phyloP scores from a whole-genome alignment of 306 rosid genomes.

The Fagus sylvatica region DNA sequence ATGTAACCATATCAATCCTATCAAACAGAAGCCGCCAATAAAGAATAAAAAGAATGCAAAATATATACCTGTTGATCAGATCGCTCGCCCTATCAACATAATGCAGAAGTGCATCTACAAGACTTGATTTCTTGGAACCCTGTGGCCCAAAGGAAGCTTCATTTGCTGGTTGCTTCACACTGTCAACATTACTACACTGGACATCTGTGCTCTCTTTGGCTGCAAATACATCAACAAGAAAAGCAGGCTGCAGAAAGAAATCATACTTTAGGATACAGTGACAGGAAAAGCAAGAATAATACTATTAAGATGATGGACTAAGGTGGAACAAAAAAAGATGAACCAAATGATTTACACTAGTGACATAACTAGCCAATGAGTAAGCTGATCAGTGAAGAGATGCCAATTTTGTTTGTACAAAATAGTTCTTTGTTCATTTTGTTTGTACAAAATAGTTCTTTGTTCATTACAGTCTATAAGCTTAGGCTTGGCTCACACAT shows the following conservation, averaged over 20 bases:
- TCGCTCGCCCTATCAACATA: constrained; percentile 48
- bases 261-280: constrained; percentile 12
- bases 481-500: background rate
- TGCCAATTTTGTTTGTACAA: background rate
- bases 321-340: background rate
- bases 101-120: constrained; percentile 52
- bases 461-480: background rate
- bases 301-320: background rate
- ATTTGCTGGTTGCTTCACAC: constrained; percentile 44
- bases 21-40: background rate
- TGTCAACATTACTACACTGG: constrained; percentile 38
- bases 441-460: background rate
- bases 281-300: background rate
- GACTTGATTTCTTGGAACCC: constrained; percentile 46
- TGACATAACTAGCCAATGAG: background rate
- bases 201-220: constrained; percentile 41
- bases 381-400: background rate
- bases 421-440: background rate
- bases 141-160: constrained; percentile 38
- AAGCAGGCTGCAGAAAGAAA: constrained; percentile 75
- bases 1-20: constrained; percentile 14
- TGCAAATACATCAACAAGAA: constrained; percentile 64
- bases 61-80: constrained; percentile 54
- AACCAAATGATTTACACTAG: background rate
- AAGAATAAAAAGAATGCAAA: constrained; percentile 14